These are phyloP conservation scores for Linaria vulgaris DNA, from an alignment of 257 asterid genomes.

Conservation along the genomic window DNA sequence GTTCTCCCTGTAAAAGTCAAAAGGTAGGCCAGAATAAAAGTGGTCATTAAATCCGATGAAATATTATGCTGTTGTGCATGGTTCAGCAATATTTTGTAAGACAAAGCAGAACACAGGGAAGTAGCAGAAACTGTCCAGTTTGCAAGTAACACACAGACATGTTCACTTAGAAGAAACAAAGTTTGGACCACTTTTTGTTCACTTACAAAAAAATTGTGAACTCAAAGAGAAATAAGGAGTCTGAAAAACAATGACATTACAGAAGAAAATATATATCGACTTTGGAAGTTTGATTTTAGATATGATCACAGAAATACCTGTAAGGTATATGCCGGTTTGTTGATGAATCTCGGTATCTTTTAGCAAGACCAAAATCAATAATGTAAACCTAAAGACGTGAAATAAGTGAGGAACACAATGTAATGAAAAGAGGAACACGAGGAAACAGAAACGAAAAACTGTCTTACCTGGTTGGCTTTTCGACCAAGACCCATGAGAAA, in stretches of 20 bases:
- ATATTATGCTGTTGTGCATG: constrained; percentile 1
- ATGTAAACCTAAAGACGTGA: constrained; percentile 62
- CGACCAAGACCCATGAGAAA: constrained; percentile 99
- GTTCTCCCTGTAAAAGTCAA: constrained; percentile 67
- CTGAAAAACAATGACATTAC: no score
- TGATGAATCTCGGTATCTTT: constrained; percentile 82
- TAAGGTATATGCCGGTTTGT: constrained; percentile 87
- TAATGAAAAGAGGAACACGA: constrained; percentile 9
- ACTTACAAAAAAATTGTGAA: no score
- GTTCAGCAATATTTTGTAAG: not conserved
- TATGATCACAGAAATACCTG: constrained; percentile 53
- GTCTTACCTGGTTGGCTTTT: constrained; percentile 85
- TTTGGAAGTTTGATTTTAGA: constrained; percentile 3
- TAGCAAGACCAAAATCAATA: constrained; percentile 95
- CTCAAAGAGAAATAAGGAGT: no score
- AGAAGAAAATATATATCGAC: constrained; percentile 17
- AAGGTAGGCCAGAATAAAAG: constrained; percentile 22
- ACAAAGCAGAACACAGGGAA: no score
- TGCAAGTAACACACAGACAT: no score
- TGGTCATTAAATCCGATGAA: constrained; percentile 18
- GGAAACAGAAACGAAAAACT: constrained; percentile 13
- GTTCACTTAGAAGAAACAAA: no score
- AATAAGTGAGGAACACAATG: constrained; percentile 19
- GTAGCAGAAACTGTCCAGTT: no score
- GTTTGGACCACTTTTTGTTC: no score